Evolutionary conservation across 2,329 filamentous ascomycete genomes (phyloP), one percentile per base, ranked within the genome.

Genomic region (Hymenoscyphus repandus): DNA sequence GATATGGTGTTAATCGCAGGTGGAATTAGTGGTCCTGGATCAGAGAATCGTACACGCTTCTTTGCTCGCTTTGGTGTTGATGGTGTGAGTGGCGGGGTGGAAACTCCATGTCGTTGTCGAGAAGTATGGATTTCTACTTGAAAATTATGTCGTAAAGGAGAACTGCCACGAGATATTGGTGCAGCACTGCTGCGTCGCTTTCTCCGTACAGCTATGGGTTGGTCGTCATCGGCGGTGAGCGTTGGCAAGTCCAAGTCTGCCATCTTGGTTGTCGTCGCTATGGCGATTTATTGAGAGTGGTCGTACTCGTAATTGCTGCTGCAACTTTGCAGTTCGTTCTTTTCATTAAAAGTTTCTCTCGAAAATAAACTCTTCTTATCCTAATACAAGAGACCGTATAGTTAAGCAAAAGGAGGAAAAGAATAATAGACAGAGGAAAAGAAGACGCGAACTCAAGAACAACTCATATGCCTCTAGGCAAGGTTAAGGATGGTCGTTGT

Each of bases 11-110:
- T 53, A 15, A 57, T 51, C 13, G 65, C 52, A 17, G 45, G 32
- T 9, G 45, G 45, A 34, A 67, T 52, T 0, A 68, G 62, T 1
- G 71, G 69, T 0, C 76, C 78, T 7, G 78, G 78, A 37, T 83
- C 79, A 0, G 80, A 83, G 66, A 83, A 82, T 34, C 80, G 76
- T 18, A 82, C 78, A 50, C 71, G 70, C 57, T 76, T 78, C 58
- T 72, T 77, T 1, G 64, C 39, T 36, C 58, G 50, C 52, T 56
- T 60, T 9, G 62, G 60, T 33, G 64, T 63, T 40, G 55, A 43
- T 42, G 62, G 60, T 33, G 64, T 63, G 39, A 54, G 43, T 42
- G 62, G 61, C 7, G 64, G 63, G 3, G 62, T 64, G 18, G 58
- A 57, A 15, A 63, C 54, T 15, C 61, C 61, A 48, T 58, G 50